Base-by-base conservation (phyloP, 2,329 filamentous ascomycete genomes). In the Bipolaris cookei region DNA sequence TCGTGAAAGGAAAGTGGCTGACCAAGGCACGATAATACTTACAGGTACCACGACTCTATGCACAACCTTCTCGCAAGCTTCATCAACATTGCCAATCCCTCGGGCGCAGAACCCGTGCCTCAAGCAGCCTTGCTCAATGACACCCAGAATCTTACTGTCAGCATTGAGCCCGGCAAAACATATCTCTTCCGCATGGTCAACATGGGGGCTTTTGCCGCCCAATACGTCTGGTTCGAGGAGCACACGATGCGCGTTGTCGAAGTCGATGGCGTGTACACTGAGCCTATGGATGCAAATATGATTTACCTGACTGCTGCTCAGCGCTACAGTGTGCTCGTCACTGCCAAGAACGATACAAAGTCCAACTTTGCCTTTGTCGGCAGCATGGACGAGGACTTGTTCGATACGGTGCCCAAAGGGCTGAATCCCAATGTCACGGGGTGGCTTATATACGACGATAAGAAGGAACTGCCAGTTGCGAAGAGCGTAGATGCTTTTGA, bases 131-230 rank as follows among this genome's bases (percentile, higher is more conserved):
- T 91, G 11, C 81, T 90, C 65, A 91, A 90, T 51, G 88, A 88
- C 51, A 82, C 79, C 1, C 79, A 80, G 52, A 78, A 82, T 58
- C 61, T 82, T 8, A 75, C 71, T 6, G 63, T 83, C 25, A 64
- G 75, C 4, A 75, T 83, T 11, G 69, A 81, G n/a, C 79, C 82
- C 1, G 82, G 83, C 1, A 81, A 83, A 47, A 82, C 81, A 1
- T 90, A 92, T 63, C 83, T 88, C 41, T 76, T 92, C 46, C 84
- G 89, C 13, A 81, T 92, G 62, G 80, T 90, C 61, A 91, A 92
- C 60, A 83, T 88, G 7, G 89, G 87, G 10, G 88, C 86, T 0
- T 90, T 90, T 67, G 88, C 88, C 1, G 70, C 87, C 68, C 89
- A 91, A 60, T 88, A 91, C 67, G 82, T 92, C 25, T 86, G 86